These are phyloP conservation scores for Wickerhamomyces kurtzmanii DNA, from an alignment of 805 yeast species.

Conservation along the genomic window DNA sequence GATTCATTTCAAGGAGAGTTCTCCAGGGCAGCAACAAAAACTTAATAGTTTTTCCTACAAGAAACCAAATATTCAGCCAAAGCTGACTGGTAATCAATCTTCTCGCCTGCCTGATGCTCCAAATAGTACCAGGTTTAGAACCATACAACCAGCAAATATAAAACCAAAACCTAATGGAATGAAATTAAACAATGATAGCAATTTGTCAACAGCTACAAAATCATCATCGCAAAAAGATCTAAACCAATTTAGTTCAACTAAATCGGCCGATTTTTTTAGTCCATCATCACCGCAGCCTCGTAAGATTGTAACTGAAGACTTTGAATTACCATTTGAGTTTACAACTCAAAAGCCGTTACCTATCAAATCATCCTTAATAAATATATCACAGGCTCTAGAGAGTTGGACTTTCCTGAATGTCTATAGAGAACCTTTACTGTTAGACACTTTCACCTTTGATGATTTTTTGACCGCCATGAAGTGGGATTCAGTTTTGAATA, in stretches of 20 bases:
- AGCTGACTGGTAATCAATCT: slow-evolving; percentile 1
- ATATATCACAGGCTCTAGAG: slow-evolving; percentile 41
- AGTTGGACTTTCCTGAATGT: slow-evolving; percentile 70
- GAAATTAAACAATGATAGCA: too few relatives aligned
- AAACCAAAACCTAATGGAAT: too few relatives aligned
- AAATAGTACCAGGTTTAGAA: too few relatives aligned
- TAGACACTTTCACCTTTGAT: slow-evolving; percentile 77
- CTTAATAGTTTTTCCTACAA: slow-evolving; percentile 1
- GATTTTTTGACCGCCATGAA: slow-evolving; percentile 45
- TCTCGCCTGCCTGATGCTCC: too few relatives aligned
- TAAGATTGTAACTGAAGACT: slow-evolving; percentile 12
- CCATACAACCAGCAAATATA: too few relatives aligned
- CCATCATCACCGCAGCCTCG: slow-evolving; percentile 9
- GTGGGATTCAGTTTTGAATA: slow-evolving; percentile 35
- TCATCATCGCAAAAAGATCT: too few relatives aligned
- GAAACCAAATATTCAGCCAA: slow-evolving; percentile 8
- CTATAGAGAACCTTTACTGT: slow-evolving; percentile 48
- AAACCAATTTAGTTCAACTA: too few relatives aligned
- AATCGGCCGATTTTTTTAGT: too few relatives aligned
- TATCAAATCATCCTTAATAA: slow-evolving; percentile 6
- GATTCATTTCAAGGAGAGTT: slow-evolving; percentile 16
- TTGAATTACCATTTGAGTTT: slow-evolving; percentile 9
- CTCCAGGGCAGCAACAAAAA: slow-evolving; percentile 1
- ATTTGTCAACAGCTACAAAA: too few relatives aligned
- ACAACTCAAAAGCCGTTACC: slow-evolving; percentile 12